phyloP scores from a whole-genome alignment of 1,284 basidiomycete species.

The Ustanciosporium gigantosporum region DNA sequence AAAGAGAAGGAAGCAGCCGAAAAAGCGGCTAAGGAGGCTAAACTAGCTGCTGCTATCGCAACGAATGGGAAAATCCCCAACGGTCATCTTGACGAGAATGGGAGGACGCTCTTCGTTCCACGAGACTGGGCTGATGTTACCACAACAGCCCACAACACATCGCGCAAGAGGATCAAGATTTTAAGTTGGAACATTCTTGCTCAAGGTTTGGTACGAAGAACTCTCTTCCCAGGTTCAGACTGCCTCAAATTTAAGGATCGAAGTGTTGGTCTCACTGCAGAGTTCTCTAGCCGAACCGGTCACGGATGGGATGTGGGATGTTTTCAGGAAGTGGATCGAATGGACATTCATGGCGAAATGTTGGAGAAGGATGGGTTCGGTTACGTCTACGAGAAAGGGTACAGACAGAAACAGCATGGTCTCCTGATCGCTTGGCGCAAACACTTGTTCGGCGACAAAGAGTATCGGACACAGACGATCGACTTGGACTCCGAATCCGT shows the following conservation, averaged over 20 bases:
- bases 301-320: slow-evolving; percentile 61
- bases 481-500: slow-evolving; percentile 45
- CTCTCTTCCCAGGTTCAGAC: slow-evolving; percentile 63
- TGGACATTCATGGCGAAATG: slow-evolving; percentile 53
- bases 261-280: slow-evolving; percentile 41
- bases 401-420: slow-evolving; percentile 56
- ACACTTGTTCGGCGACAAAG: slow-evolving; percentile 14
- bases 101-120: slow-evolving; percentile 29
- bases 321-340: slow-evolving; percentile 62
- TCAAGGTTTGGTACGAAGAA: slow-evolving; percentile 61
- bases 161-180: slow-evolving; percentile 13
- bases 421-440: slow-evolving; percentile 53
- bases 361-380: slow-evolving; percentile 43
- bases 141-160: neutral
- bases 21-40: slow-evolving; percentile 35
- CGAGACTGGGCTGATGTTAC: slow-evolving; percentile 29
- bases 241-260: slow-evolving; percentile 61
- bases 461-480: slow-evolving; percentile 16
- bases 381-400: slow-evolving; percentile 55
- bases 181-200: slow-evolving; percentile 61
- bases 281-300: slow-evolving; percentile 36
- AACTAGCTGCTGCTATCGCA: slow-evolving; percentile 26
- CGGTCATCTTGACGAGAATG: slow-evolving; percentile 28
- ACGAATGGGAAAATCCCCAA: slow-evolving; percentile 36
- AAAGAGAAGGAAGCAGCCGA: slow-evolving; percentile 40